Base-by-base conservation (phyloP, 192 early-diverging fungal species). In the Gaertneriomyces semiglobifer region DNA sequence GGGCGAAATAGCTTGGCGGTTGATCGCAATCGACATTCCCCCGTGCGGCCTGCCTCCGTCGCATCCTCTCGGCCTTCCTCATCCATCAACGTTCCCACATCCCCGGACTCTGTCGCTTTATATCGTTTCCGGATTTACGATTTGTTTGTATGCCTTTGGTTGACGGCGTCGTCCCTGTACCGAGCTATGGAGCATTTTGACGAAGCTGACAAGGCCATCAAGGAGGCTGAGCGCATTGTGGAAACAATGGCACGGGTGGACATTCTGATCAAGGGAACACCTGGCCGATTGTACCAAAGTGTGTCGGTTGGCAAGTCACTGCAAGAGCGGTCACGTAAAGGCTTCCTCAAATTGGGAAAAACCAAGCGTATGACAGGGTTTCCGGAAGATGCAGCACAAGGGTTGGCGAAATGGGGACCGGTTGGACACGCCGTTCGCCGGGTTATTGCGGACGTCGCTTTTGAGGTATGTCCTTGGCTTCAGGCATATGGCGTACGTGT, bases 401-500 rank as follows among this genome's bases (percentile, higher is more conserved):
- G 53, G 18, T 47, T 57, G 1, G 55, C 60, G 20, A 75, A 58
- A 42, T 80, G 78, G 78, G 70, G 69, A 7, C 58, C 68, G 7
- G 69, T 68, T 5, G 75, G 74, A 39, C 16, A 61, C 2, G 62
- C 56, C 50, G 56, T 84, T 19, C 65, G 68, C 38, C n/a, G 79
- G 44, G 74, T 80, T 4, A 41, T 78, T 19, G 79, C 82, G 7
- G 82, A 84, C 62, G 62, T 84, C 8, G 76, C 68, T 25, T 78
- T 81, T 71, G 82, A 81, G 76, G 82, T 81, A 42, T 50, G 65
- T 42, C 20, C 5, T 18, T 18, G 3, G n/a, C 4, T 52, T n/a
- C 50, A 52, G 6, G 4, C n/a, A n/a, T 18, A 20, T 20, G 50
- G 50, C n/a, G n/a, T 20, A 6, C 50, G n/a, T 18, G 4, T 18